Evolutionary conservation across 495 filamentous ascomycete genomes (phyloP), one percentile per base, ranked within the genome.

Genomic region (Aspergillus sclerotiicarbonarius): DNA sequence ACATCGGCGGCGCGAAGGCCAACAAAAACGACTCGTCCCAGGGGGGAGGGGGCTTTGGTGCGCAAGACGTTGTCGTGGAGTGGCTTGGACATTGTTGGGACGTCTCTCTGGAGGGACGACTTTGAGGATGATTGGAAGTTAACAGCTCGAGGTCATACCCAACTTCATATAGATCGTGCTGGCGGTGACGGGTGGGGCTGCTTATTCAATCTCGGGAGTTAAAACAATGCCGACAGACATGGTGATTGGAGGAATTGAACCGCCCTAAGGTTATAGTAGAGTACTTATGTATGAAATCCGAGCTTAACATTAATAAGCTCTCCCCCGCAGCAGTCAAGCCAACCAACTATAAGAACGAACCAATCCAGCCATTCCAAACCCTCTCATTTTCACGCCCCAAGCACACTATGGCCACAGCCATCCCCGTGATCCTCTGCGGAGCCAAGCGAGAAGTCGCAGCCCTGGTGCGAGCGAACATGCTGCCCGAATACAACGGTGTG

Each of bases 1-100:
- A 80, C 70, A 62, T 89, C 85, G 59, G 80, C 68, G 8, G 75
- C 65, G 51, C 85, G 83, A 3, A 85, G 74, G 52, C 77, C 77
- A 60, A 86, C 58, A 71, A 88, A 88, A 64, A 78, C 67, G 3
- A 76, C 61, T 4, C 71, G 81, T 10, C 83, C 85, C 8, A 73
- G 41, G 8, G 75, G 74, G 7, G 80, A 79, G 49, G 76, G 57
- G 8, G 60, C 54, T 54, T 78, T 79, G 55, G 59, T 53, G 0
- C 61, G 61, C 35, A 58, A 62, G 54, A 64, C 54, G 48, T 64
- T 64, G 43, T 64, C 62, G 33, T 51, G 62, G 12, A 60, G 61
- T 12, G 30, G 19, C 35, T 51, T 59, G 8, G 55, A 44, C 41
- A 44, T 44, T 2, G 41, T 44, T 16, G 41, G 41, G 1, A 16